These are phyloP conservation scores for Emmonsia crescens DNA, from an alignment of 2,329 filamentous ascomycete genomes.

Conservation along the genomic window DNA sequence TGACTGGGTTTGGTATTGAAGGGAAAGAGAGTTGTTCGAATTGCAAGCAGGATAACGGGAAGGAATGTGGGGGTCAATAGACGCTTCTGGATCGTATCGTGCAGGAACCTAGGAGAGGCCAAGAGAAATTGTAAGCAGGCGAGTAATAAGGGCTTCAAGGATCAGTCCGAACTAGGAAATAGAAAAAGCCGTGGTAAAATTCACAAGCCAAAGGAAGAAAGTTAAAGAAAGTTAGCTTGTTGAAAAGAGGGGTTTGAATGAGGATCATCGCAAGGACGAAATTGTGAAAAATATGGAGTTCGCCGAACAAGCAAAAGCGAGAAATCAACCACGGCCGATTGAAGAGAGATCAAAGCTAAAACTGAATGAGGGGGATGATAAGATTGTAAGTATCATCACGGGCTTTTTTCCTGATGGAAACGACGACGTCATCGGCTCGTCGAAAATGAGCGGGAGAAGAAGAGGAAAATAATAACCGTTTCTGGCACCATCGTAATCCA, in stretches of 20 bases:
- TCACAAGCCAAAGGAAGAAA: conserved; percentile 1
- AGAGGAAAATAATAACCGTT: neutral
- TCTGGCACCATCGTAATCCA: neutral
- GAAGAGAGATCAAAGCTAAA: neutral
- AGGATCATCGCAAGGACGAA: conserved; percentile 3
- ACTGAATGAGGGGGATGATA: neutral
- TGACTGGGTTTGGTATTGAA: conserved; percentile 22
- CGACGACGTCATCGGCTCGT: neutral
- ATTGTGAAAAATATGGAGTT: neutral
- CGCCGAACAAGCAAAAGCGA: neutral
- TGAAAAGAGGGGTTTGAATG: conserved; percentile 2
- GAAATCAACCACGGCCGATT: conserved; percentile 1
- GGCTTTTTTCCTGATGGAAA: neutral
- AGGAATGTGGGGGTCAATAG: conserved; percentile 55
- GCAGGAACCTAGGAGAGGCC: conserved; percentile 30
- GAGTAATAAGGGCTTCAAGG: neutral
- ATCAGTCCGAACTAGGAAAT: neutral
- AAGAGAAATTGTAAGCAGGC: neutral
- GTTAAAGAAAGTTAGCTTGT: neutral
- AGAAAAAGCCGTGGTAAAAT: neutral
- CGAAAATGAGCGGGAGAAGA: neutral
- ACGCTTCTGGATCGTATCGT: conserved; percentile 44
- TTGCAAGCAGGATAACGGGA: conserved; percentile 47
- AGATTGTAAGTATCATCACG: neutral
- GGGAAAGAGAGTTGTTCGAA: conserved; percentile 74